These are phyloP conservation scores for Pugionium cornutum DNA, from an alignment of 345 rosid genomes.

Conservation along the genomic window DNA sequence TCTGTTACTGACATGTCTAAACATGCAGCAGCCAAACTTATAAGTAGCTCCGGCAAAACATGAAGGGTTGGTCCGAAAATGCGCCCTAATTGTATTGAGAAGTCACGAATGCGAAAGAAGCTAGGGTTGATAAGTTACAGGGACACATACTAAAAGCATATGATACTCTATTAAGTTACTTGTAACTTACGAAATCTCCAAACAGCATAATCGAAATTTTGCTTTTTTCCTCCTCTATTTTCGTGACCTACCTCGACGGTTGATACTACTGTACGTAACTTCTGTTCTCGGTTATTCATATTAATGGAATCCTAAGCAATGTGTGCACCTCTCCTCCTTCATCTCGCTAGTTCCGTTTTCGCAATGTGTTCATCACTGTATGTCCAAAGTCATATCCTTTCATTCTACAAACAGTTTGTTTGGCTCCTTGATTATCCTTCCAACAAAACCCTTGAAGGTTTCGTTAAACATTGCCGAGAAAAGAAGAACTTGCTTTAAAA, in stretches of 20 bases:
- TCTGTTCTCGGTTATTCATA: background rate
- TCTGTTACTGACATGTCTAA: slow-evolving; percentile 10
- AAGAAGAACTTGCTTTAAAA: no score
- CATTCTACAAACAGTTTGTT: no score
- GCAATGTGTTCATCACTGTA: no score
- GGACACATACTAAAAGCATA: slow-evolving; percentile 13
- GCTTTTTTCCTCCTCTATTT: background rate
- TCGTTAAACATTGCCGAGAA: no score
- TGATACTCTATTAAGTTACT: slow-evolving; percentile 17
- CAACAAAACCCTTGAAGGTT: no score
- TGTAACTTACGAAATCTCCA: slow-evolving; percentile 25
- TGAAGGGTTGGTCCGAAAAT: background rate
- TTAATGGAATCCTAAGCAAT: background rate
- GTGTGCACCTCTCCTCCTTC: background rate
- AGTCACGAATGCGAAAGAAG: slow-evolving; percentile 18
- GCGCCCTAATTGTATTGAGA: slow-evolving; percentile 1
- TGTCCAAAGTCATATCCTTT: no score
- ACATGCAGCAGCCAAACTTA: slow-evolving; percentile 45
- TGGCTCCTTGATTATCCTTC: no score
- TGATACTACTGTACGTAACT: background rate
- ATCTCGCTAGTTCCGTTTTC: no score
- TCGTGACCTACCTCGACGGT: background rate
- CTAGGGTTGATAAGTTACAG: slow-evolving; percentile 18
- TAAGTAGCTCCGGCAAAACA: slow-evolving; percentile 11
- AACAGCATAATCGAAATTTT: slow-evolving; percentile 10